Base-by-base conservation (phyloP, 2,329 filamentous ascomycete species). In the Nakataea oryzae region DNA sequence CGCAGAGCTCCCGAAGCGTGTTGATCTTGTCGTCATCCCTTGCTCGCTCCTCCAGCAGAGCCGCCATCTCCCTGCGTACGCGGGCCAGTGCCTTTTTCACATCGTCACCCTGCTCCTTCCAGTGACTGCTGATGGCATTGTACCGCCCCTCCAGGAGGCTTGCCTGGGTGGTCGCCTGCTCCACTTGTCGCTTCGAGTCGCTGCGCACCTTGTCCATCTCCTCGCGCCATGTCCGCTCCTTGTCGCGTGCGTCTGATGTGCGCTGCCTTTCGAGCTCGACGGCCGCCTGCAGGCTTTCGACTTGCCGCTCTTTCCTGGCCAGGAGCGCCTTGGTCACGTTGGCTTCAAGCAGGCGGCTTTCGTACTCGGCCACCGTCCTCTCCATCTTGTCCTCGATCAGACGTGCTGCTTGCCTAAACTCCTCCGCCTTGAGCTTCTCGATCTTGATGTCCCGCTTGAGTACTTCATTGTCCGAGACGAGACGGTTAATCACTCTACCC, bases 381-480 rank as follows among this genome's bases (percentile, higher is more conserved):
- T 90, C 86, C 77, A 90, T 86, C 73, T 87, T 89, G 66, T 88
- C 86, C 70, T 89, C 86, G 58, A 88, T 76, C 65, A 90, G 79
- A 64, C 84, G 85, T 13, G 87, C 82, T 5, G 84, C 81, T 70
- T 89, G 85, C 67, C 85, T 84, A n/a, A 87, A 81, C 69, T 92
- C 89, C 63, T 91, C 88, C 57, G 87, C 81, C 57, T 81, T 81
- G 62, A 88, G 71, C 26, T 79, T 78, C 72, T 89, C 86, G 62
- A 88, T 83, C 68, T 87, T 80, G 63, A 90, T 78, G 65, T 93
- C 89, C 61, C 89, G 83, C 68, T 89, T 89, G 57, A 93, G 78
- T 54, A 86, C 82, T 69, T 93, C 90, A 67, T 92, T 92, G 70
- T 93, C 90, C 61, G 87, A 86, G 70, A 91, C 90, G 61, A 95